phyloP scores from a whole-genome alignment of 768 basidiomycete species.

The Paxillus rubicundulus region DNA sequence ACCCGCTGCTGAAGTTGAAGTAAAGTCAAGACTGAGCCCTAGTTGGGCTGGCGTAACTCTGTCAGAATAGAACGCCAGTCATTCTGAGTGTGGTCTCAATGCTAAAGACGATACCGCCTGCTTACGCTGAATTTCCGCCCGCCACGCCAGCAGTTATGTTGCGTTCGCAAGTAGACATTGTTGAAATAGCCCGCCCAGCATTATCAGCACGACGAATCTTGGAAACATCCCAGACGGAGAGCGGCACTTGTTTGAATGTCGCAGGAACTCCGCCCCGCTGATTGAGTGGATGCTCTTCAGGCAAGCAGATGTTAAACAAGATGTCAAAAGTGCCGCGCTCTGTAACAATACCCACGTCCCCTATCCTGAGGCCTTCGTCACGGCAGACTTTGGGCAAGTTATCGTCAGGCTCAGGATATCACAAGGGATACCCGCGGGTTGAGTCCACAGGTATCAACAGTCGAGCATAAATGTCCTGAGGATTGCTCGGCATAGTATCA shows the following conservation, averaged over 20 bases:
- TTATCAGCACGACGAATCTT: background rate
- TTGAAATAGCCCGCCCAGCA: background rate
- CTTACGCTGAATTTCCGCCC: background rate
- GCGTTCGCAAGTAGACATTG: background rate
- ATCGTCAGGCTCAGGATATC: slow-evolving; percentile 27
- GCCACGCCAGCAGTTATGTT: background rate
- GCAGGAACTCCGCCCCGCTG: slow-evolving; percentile 18
- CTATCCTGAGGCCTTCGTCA: slow-evolving; percentile 28
- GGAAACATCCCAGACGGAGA: background rate
- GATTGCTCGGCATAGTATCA: too few species aligned
- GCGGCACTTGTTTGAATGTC: slow-evolving; percentile 18
- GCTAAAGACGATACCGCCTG: too few species aligned
- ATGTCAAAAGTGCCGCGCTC: slow-evolving; percentile 27
- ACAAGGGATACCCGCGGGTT: slow-evolving; percentile 30
- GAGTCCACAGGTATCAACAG: slow-evolving; percentile 6
- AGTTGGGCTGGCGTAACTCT: too few species aligned
- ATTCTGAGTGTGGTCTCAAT: too few species aligned
- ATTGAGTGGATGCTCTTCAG: slow-evolving; percentile 28
- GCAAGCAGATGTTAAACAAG: slow-evolving; percentile 33
- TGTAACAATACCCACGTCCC: slow-evolving; percentile 33
- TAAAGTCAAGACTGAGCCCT: slow-evolving; percentile 1
- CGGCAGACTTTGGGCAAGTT: slow-evolving; percentile 22
- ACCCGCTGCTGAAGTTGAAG: slow-evolving; percentile 11
- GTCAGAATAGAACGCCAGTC: background rate
- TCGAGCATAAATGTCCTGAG: slow-evolving; percentile 10